Base-by-base conservation (phyloP, 805 yeast genomes). In the Myxozyma mucilagina region DNA sequence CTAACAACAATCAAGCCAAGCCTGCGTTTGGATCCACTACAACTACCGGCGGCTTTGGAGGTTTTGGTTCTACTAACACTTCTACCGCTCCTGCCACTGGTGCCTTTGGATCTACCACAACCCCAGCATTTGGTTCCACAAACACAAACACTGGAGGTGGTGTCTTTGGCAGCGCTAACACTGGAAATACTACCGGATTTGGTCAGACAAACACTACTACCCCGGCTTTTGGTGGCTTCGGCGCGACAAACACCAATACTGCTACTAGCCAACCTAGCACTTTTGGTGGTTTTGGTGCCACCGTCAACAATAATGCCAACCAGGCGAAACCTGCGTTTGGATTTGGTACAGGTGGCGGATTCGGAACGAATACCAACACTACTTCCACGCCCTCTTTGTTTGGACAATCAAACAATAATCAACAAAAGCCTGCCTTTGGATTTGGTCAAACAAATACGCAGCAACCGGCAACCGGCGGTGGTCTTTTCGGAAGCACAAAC, bases 401-500 rank as follows among this genome's bases (percentile, higher is more conserved):
- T 67, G 68, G 70, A 14, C 63, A 63, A 44, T 9, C 34, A 6
- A 45, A 39, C 16, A 55, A 64, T n/a, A 16, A 38, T 2, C 58
- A 56, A 42, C 61, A 58, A n/a, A 54, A 54, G 32, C 53, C 56
- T 18, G 41, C 61, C 2, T 60, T 64, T 60, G 66, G 66, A 2
- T 52, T 49, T 20, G 58, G 59, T 4, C 64, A 61, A 36, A 66
- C 65, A n/a, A 53, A 49, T 16, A 41, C 54, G 45, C 60, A 49
- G 34, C 54, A 47, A 13, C 50, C 66, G 34, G 48, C 53, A 32
- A 53, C 66, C 3, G 65, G 29, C 29, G 29, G 68, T 43, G 62
- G 66, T 32, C 57, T 79, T 50, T 79, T 79, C 67, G 82, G 82
- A 38, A 57, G 70, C 34, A 72, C 73, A 43, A 72, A 55, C 4